Evolutionary conservation across 768 basidiomycete species (phyloP), one percentile per base, ranked within the genome.

Genomic region (Collybia sp.): DNA sequence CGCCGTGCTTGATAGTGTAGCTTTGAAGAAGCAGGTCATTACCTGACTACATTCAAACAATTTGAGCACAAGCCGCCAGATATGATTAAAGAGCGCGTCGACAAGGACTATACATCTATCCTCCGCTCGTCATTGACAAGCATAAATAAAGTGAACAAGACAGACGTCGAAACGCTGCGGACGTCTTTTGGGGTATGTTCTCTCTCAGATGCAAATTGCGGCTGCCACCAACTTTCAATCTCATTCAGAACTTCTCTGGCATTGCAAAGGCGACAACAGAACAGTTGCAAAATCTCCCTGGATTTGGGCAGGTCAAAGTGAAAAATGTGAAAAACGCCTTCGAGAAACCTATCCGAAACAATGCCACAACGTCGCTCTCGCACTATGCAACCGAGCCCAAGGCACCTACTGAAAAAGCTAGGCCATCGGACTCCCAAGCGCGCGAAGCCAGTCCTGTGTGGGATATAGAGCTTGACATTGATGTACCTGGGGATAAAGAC

Each of bases 111-210:
- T 58, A 68, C 76, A 51, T 82, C 92, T 6, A 76, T 93, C 56
- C 64, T 98, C 12, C 87, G 88, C 46, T 79, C 81, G 15, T 78
- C 89, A 1, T 72, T 99, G 19, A 98, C 95, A 1, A 82, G 80
- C 52, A 89, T 98, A 56, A 86, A 80, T 59, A 92, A 89, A 54
- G 91, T 99, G 51, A 98, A 98, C 67, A 96, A 95, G 72, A 98
- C 95, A 3, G 96, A 99, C 56, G 92, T 94, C 1, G 83, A 91
- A 65, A 98, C 95, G 3, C 71, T 99, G 35, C 80, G 89, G 16
- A 85, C 85, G 2, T 86, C 91, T n/a, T 85, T 94, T 54, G 94
- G 93, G 31, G 95, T 97, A 68, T 47, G 85, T 73, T 25, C 18
- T 16, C 10, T n/a, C n/a, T n/a, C n/a, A n/a, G n/a, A n/a, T n/a